Conservation (phyloP, 345 rosid species). For the Gossypium australe region DNA sequence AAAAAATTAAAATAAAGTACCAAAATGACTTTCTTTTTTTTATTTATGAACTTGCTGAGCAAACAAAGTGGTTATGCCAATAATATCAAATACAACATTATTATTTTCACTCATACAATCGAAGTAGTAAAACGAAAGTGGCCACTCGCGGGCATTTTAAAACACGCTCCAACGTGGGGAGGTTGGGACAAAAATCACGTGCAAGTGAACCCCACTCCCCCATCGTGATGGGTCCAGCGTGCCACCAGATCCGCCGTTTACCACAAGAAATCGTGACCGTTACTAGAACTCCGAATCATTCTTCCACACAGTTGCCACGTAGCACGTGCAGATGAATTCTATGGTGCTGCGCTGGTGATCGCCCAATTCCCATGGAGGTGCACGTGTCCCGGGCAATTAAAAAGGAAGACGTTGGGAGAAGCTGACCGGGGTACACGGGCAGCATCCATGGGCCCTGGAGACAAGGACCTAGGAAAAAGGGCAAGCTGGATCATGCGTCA, state of each 20-base stretch:
- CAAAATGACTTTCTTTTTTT: too few species aligned
- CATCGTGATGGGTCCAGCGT: not conserved
- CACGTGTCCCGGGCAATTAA: slow-evolving; percentile 17
- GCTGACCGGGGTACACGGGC: slow-evolving; percentile 10
- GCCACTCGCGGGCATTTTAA: not conserved
- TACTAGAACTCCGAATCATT: not conserved
- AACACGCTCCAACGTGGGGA: not conserved
- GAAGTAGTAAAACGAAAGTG: not conserved
- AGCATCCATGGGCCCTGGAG: not conserved
- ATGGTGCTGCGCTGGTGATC: slow-evolving; percentile 17
- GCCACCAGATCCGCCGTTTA: slow-evolving; percentile 4
- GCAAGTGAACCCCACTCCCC: not conserved
- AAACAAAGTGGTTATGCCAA: too few species aligned
- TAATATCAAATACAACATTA: too few species aligned
- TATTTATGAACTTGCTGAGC: too few species aligned
- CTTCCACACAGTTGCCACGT: slow-evolving; percentile 18
- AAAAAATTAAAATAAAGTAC: too few species aligned
- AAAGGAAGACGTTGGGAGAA: not conserved
- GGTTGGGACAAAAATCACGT: not conserved
- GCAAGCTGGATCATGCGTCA: slow-evolving; percentile 27
- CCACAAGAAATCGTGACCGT: not conserved
- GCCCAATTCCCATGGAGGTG: not conserved
- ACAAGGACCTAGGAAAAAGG: slow-evolving; percentile 14
- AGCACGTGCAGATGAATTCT: slow-evolving; percentile 2
- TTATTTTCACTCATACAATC: too few species aligned